Evolutionary conservation across 1,284 basidiomycete species (phyloP).

Genomic region (Melampsora americana): DNA sequence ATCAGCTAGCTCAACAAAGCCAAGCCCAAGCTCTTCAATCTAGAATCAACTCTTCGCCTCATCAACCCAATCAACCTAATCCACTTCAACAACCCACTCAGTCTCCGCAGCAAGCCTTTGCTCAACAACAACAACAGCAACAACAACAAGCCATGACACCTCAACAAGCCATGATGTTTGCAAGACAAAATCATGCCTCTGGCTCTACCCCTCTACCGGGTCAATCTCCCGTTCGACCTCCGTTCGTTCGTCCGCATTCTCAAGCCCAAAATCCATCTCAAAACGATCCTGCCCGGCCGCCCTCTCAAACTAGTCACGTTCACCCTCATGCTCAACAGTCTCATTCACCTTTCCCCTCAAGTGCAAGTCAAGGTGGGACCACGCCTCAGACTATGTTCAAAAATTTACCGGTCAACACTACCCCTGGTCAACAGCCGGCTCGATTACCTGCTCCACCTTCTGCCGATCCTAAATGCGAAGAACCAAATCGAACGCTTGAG

Average conservation of each 20-base stretch:
- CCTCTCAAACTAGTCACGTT: conserved; percentile 18
- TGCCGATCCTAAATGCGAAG: conserved; percentile 30
- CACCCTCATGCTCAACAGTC: conserved; percentile 10
- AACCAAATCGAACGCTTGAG: conserved; percentile 1
- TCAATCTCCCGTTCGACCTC: conserved; percentile 34
- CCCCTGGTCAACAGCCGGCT: conserved; percentile 27
- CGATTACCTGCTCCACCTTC: conserved; percentile 19
- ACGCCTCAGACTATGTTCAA: conserved; percentile 37
- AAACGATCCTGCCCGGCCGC: conserved; percentile 17
- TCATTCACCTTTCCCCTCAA: conserved; percentile 26
- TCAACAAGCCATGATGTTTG: conserved; percentile 14
- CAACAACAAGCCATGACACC: background rate
- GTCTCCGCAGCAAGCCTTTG: background rate
- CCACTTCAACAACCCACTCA: conserved; percentile 17
- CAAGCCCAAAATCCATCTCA: conserved; percentile 16
- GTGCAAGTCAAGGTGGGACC: conserved; percentile 9
- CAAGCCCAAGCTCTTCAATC: conserved; percentile 13
- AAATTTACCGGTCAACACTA: conserved; percentile 28
- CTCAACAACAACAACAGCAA: conserved; percentile 27
- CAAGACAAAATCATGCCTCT: conserved; percentile 6
- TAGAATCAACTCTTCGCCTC: conserved; percentile 26
- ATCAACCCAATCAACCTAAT: conserved; percentile 17
- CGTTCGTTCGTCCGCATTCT: conserved; percentile 28
- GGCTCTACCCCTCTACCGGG: conserved; percentile 3
- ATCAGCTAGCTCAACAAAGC: background rate